A percentile compares a stretch with the other conserved stretches of the same genome.
phyloP scores from a whole-genome alignment of 2,329 filamentous ascomycete species.

The Colletotrichum tanaceti region DNA sequence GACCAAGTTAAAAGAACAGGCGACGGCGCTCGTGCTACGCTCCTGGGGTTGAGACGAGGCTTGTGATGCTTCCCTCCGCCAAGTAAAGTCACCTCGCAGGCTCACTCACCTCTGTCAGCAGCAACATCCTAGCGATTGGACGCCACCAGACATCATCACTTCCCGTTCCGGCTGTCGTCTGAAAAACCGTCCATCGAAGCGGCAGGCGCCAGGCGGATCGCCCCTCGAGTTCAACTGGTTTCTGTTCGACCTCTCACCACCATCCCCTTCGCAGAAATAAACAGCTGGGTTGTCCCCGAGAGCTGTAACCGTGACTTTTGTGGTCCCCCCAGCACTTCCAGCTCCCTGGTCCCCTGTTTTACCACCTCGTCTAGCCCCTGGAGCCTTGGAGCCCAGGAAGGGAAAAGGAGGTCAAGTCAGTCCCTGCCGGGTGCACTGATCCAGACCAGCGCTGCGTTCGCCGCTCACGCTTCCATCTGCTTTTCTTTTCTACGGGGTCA shows the following conservation, averaged over 20 bases:
- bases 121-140: slow-evolving; percentile 10
- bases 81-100: slow-evolving; percentile 3
- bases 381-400: slow-evolving; percentile 25
- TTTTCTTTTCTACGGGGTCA: slow-evolving; percentile 33
- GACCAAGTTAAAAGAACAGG: slow-evolving; percentile 17
- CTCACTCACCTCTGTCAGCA: slow-evolving; percentile 15
- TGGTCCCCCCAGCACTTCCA: slow-evolving; percentile 29
- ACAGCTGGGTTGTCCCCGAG: slow-evolving; percentile 26
- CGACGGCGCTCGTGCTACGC: slow-evolving; percentile 1
- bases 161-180: slow-evolving; percentile 11
- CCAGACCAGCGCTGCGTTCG: slow-evolving; percentile 24
- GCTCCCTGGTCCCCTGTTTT: slow-evolving; percentile 32
- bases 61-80: slow-evolving; percentile 16
- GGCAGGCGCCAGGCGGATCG: slow-evolving; percentile 25
- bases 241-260: slow-evolving; percentile 22
- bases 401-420: slow-evolving; percentile 23
- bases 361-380: slow-evolving; percentile 34
- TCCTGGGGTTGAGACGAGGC: not conserved
- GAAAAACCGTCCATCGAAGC: not conserved
- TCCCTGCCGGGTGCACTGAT: slow-evolving; percentile 16
- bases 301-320: slow-evolving; percentile 32
- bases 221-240: slow-evolving; percentile 31
- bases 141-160: slow-evolving; percentile 28
- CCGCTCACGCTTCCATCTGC: slow-evolving; percentile 27
- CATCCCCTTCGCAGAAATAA: slow-evolving; percentile 13